Conservation (phyloP, 2,329 filamentous ascomycete species). For the Bipolaris victoriae region DNA sequence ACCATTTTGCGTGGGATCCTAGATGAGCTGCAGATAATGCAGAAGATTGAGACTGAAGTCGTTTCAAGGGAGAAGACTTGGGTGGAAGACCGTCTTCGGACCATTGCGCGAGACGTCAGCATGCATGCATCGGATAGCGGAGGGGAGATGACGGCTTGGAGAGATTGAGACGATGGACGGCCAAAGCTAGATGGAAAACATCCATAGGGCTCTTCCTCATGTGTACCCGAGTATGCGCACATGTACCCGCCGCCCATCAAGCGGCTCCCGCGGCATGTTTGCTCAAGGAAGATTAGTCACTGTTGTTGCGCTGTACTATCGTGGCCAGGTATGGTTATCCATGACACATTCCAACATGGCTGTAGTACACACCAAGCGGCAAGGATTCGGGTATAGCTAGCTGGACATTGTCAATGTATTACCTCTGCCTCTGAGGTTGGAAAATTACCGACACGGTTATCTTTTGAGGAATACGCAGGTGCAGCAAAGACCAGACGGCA, state of each 20-base stretch:
- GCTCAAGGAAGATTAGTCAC: not conserved
- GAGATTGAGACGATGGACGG: constrained; percentile 17
- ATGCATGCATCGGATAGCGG: constrained; percentile 19
- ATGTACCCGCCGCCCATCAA: not conserved
- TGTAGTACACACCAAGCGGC: not conserved
- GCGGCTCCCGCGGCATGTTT: not conserved
- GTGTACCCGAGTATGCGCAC: not conserved
- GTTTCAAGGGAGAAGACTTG: constrained; percentile 43
- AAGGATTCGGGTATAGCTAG: not conserved
- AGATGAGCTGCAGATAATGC: constrained; percentile 45
- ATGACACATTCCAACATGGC: not conserved
- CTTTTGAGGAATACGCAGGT: not conserved
- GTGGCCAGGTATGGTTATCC: not conserved
- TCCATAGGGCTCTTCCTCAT: not conserved
- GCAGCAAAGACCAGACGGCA: not conserved
- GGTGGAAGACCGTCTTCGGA: constrained; percentile 43
- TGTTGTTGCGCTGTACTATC: not conserved
- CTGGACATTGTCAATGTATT: not conserved
- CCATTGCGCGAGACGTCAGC: constrained; percentile 31
- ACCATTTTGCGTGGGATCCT: constrained; percentile 39
- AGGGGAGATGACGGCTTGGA: constrained; percentile 33
- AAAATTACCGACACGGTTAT: not conserved
- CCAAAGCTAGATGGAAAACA: not conserved
- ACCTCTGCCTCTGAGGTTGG: not conserved
- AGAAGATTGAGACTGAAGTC: constrained; percentile 39